Conservation (phyloP, 2,329 filamentous ascomycete species). For the Albifimbria verrucaria region DNA sequence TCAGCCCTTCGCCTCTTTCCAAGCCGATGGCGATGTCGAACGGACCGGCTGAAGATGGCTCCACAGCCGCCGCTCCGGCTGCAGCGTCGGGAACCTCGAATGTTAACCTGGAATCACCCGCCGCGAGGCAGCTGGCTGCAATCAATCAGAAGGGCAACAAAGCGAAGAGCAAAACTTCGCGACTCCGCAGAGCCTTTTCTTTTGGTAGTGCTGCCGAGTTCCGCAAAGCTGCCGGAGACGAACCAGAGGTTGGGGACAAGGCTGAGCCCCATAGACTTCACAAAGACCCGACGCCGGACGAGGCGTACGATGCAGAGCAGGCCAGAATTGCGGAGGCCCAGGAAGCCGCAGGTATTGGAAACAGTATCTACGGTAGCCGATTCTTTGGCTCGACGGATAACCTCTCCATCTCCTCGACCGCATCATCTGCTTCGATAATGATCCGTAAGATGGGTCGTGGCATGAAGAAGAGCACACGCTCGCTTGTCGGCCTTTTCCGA, state of each 20-base stretch:
- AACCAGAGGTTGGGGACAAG: constrained; percentile 46
- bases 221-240: constrained; percentile 60
- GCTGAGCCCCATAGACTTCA: constrained; percentile 53
- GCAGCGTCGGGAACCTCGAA: constrained; percentile 13
- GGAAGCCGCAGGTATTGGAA: constrained; percentile 87
- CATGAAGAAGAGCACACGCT: constrained; percentile 92
- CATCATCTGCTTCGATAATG: constrained; percentile 88
- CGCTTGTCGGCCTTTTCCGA: constrained; percentile 88
- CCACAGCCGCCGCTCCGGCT: constrained; percentile 25
- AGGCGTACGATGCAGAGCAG: constrained; percentile 82
- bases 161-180: constrained; percentile 79
- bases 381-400: constrained; percentile 95
- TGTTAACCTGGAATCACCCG: constrained; percentile 58
- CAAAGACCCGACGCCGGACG: constrained; percentile 59
- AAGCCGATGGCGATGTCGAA: constrained; percentile 63
- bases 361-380: constrained; percentile 86
- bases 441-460: constrained; percentile 98
- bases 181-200: constrained; percentile 87
- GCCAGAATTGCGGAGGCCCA: constrained; percentile 88
- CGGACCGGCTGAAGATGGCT: constrained; percentile 43
- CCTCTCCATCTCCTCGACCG: constrained; percentile 84
- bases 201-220: constrained; percentile 95
- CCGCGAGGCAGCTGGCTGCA: constrained; percentile 81
- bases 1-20: constrained; percentile 70
- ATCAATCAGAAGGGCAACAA: constrained; percentile 77